Evolutionary conservation across 163 green algal genomes (phyloP).

Genomic region (Dunaliella salina): DNA sequence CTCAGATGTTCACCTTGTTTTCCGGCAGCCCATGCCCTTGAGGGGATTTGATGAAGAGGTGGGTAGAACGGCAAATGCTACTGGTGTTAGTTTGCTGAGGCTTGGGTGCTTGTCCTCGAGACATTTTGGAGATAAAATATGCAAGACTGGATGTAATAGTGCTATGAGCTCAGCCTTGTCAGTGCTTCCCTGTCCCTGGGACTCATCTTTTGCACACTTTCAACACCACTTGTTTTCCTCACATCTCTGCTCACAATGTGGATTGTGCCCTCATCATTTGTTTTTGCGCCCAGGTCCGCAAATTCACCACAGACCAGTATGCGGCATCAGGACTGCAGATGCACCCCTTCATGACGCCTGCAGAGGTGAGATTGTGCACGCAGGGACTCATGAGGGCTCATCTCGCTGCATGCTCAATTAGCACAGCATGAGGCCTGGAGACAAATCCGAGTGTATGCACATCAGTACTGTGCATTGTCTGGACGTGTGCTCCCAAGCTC

Average conservation of each 20-base stretch:
- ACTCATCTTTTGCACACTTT: neutral
- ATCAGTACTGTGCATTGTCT: too few species aligned
- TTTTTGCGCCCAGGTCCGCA: conserved; percentile 38
- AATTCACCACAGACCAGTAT: conserved; percentile 63
- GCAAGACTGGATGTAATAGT: too few species aligned
- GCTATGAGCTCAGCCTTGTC: too few species aligned
- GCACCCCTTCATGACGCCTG: conserved; percentile 55
- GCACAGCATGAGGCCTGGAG: too few species aligned
- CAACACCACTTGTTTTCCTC: neutral
- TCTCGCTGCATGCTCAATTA: too few species aligned
- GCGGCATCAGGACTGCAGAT: conserved; percentile 64
- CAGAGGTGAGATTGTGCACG: conserved; percentile 30
- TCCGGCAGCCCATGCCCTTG: conserved; percentile 69
- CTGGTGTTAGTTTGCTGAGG: too few species aligned
- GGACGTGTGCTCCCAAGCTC: too few species aligned
- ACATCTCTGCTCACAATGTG: neutral
- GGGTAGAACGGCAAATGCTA: neutral
- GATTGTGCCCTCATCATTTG: neutral
- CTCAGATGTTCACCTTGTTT: conserved; percentile 77
- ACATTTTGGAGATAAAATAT: too few species aligned
- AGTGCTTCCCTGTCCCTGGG: too few species aligned
- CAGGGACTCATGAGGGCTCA: too few species aligned
- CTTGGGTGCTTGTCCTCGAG: too few species aligned
- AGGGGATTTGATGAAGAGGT: conserved; percentile 67
- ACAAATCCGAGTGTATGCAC: too few species aligned